Conservation (phyloP, 148 eudicot genomes). For the Amaranthus cruentus region DNA sequence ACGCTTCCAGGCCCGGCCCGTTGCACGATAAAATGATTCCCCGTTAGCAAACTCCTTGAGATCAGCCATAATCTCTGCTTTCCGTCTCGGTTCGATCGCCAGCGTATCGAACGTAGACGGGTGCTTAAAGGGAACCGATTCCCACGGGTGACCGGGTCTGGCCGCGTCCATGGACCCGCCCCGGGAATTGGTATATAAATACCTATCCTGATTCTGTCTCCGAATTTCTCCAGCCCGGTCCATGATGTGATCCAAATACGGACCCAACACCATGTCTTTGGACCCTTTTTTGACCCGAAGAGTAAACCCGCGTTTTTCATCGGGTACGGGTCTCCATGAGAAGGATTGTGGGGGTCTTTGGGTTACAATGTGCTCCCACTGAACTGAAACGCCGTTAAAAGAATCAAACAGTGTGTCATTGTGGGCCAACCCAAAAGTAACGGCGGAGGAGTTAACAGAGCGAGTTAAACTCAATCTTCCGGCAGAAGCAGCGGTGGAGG, state of each 20-base stretch:
- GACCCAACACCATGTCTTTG: constrained; percentile 32
- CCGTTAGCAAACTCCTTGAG: constrained; percentile 62
- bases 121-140: constrained; percentile 89
- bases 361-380: constrained; percentile 83
- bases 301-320: constrained; percentile 72
- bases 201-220: constrained; percentile 56
- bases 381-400: constrained; percentile 39
- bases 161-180: constrained; percentile 68
- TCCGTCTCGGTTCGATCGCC: constrained; percentile 69
- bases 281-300: constrained; percentile 51
- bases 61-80: constrained; percentile 57
- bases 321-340: constrained; percentile 90
- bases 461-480: constrained; percentile 68
- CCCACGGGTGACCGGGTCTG: constrained; percentile 78
- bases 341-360: constrained; percentile 57
- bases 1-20: constrained; percentile 93
- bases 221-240: constrained; percentile 50
- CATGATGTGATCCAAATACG: constrained; percentile 65
- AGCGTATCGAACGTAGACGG: constrained; percentile 85
- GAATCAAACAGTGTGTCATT: constrained; percentile 65
- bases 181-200: constrained; percentile 67
- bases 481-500: constrained; percentile 41
- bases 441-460: constrained; percentile 59
- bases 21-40: constrained; percentile 58
- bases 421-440: constrained; percentile 68